Conservation (phyloP, 306 rosid genomes). For the Gynostemma pentaphyllum region DNA sequence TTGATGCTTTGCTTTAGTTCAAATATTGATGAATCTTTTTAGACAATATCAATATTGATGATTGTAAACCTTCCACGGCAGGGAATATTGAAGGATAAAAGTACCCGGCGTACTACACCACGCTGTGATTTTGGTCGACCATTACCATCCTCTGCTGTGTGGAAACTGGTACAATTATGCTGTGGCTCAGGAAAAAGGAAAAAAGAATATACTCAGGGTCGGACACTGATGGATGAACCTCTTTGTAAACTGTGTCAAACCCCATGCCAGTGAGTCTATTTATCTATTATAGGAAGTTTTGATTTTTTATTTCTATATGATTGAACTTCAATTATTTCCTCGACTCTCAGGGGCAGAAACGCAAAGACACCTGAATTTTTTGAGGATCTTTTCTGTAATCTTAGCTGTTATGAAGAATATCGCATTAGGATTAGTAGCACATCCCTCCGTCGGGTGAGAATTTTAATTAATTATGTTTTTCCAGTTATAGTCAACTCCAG, state of each 20-base stretch:
- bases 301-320: conserved; percentile 10
- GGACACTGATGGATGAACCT: conserved; percentile 62
- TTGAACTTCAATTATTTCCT: conserved; percentile 16
- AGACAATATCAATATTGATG: neutral
- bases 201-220: conserved; percentile 79
- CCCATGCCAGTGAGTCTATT: conserved; percentile 60
- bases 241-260: conserved; percentile 91
- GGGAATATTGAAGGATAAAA: conserved; percentile 86
- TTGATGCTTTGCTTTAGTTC: neutral
- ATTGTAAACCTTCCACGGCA: conserved; percentile 12
- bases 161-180: conserved; percentile 59
- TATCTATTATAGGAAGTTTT: neutral
- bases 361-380: conserved; percentile 71
- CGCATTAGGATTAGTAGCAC: conserved; percentile 74
- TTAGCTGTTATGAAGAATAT: conserved; percentile 77
- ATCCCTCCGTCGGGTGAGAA: conserved; percentile 64
- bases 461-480: neutral
- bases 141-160: conserved; percentile 68
- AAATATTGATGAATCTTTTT: neutral
- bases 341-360: conserved; percentile 57
- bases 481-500: neutral
- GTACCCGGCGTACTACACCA: conserved; percentile 77
- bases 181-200: conserved; percentile 66
- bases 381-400: conserved; percentile 91
- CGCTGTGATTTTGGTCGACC: conserved; percentile 60